Conservation (phyloP, 2,329 filamentous ascomycete species). For the Didymella keratinophila region DNA sequence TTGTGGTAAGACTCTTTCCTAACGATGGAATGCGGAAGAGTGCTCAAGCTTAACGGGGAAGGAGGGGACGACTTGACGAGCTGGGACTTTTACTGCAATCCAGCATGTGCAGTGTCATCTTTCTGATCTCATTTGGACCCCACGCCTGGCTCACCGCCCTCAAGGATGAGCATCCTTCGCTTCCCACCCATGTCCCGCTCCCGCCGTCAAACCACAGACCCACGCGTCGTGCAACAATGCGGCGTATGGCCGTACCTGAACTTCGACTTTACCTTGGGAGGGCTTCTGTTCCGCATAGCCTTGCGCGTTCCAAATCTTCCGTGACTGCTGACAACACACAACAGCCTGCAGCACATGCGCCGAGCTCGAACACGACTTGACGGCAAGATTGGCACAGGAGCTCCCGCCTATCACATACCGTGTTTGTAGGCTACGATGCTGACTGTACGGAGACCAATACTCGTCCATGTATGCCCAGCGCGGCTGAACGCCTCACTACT, state of each 20-base stretch:
- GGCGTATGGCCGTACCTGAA: neutral
- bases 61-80: too few species aligned
- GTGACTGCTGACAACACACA: neutral
- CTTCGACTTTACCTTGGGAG: neutral
- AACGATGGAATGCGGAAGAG: too few species aligned
- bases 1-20: too few species aligned
- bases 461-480: constrained; percentile 10
- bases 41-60: too few species aligned
- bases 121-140: too few species aligned
- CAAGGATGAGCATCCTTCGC: constrained; percentile 11
- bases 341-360: neutral
- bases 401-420: neutral
- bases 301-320: neutral
- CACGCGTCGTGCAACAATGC: neutral
- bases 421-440: constrained; percentile 2
- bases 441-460: constrained; percentile 10
- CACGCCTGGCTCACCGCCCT: neutral
- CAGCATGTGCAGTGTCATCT: too few species aligned
- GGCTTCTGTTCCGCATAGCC: neutral
- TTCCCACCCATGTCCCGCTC: constrained; percentile 8
- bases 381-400: neutral
- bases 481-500: constrained; percentile 2
- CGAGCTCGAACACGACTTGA: neutral
- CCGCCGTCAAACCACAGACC: constrained; percentile 2
- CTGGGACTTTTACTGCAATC: too few species aligned